Evolutionary conservation across 768 basidiomycete species (phyloP), one percentile per base, ranked within the genome.

Genomic region (Tricholomella constricta): DNA sequence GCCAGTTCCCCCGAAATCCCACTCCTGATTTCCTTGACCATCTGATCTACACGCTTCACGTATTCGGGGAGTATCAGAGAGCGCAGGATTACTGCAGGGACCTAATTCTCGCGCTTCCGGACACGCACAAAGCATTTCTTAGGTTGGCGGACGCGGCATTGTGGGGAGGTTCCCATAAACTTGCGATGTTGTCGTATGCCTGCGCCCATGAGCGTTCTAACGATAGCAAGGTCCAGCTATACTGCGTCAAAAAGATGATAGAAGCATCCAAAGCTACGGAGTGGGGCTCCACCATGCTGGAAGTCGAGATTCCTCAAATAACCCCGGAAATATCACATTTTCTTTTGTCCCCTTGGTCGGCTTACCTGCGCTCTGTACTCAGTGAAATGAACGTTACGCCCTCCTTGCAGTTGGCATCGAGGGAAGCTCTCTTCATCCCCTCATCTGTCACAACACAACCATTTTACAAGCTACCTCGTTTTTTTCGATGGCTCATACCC

Each of bases 401-500:
- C 1, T 71, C 72, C 0, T 65, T 82, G 6, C 68, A 67, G 47
- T 56, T 81, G 25, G 71, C 72, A 29, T 56, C 80, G 11, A 63
- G 81, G 43, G 68, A 79, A 15, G 63, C 72, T 3, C 47, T 79
- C 14, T 74, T 56, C 56, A 64, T 82, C 38, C 76, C 77, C 10
- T 48, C 41, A 17, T 26, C 38, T 22, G 29, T 9, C 11, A 44
- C 43, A 7, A 51, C 35, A 5, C 19, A 48, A 17, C 37, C 58
- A 0, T 71, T 69, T 37, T 72, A 69, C 55, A 76, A 75, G 47
- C 65, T 85, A 0, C 82, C 81, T 22, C 77, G 83, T 6, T 84
- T 81, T 65, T 84, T 85, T 62, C 74, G 83, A 9, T 86, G 84
- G 84, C 72, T 86, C 5, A 67, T 85, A 27, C 83, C 84, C 5